Percentiles rank a stretch among this genome's conserved stretches.
Conservation (phyloP, 768 basidiomycete genomes). For the Punctularia strigosozonata region DNA sequence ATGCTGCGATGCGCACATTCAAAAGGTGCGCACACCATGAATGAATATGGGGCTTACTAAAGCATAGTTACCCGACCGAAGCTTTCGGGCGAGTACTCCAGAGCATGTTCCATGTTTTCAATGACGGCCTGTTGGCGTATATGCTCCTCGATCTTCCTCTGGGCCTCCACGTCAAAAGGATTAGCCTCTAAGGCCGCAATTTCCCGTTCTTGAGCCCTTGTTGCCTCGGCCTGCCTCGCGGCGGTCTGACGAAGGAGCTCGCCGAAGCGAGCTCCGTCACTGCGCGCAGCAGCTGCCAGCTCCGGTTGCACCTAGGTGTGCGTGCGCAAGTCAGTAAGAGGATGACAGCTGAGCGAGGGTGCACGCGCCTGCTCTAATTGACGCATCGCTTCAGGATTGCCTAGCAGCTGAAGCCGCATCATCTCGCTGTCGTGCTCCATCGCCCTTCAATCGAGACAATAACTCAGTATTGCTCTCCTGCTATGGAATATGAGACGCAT, state of each 20-base stretch:
- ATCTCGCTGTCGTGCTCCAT: slow-evolving; percentile 79
- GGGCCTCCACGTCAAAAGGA: slow-evolving; percentile 88
- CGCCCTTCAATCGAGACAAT: slow-evolving; percentile 26
- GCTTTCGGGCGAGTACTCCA: slow-evolving; percentile 86
- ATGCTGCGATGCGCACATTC: slow-evolving; percentile 36
- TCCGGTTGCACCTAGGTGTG: slow-evolving; percentile 88
- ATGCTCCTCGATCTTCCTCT: slow-evolving; percentile 85
- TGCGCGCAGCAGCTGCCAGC: slow-evolving; percentile 56
- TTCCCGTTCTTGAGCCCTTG: slow-evolving; percentile 47
- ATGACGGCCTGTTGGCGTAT: slow-evolving; percentile 82
- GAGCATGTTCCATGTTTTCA: slow-evolving; percentile 89
- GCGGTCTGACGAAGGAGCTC: slow-evolving; percentile 55
- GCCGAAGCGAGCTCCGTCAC: slow-evolving; percentile 64
- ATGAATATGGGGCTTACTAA: slow-evolving; percentile 51
- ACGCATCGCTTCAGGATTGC: slow-evolving; percentile 70
- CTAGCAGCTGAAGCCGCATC: slow-evolving; percentile 81
- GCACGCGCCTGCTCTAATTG: slow-evolving; percentile 53
- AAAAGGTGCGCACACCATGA: slow-evolving; percentile 1
- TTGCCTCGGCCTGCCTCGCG: slow-evolving; percentile 38
- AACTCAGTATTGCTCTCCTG: too few species aligned
- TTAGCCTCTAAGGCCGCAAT: slow-evolving; percentile 68
- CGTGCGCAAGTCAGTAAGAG: slow-evolving; percentile 1
- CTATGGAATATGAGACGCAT: too few species aligned
- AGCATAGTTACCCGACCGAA: slow-evolving; percentile 97
- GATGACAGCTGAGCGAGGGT: not conserved